These are phyloP conservation scores for Hygrophila difformis DNA, from an alignment of 257 asterid genomes.

Conservation along the genomic window DNA sequence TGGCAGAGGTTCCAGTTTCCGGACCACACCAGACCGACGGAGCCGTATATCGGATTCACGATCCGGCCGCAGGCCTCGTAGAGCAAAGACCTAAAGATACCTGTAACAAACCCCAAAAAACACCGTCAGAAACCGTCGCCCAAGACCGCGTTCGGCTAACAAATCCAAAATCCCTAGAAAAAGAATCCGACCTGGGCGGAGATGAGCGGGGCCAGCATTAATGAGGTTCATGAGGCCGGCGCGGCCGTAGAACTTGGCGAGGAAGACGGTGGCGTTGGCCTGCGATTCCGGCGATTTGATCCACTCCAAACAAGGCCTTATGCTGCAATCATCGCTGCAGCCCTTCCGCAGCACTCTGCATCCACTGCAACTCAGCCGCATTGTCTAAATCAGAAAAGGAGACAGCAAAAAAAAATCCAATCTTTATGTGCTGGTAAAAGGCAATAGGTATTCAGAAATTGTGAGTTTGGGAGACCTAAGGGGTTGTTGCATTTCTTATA, in stretches of 20 bases:
- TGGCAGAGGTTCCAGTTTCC: constrained; percentile 83
- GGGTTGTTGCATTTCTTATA: no score
- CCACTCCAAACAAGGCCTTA: constrained; percentile 79
- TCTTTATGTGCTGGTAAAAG: no score
- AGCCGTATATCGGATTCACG: constrained; percentile 80
- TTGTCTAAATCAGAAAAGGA: no score
- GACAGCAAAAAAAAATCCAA: no score
- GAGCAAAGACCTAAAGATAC: constrained; percentile 63
- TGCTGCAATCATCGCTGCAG: constrained; percentile 65
- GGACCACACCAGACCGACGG: constrained; percentile 65
- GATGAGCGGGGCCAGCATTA: constrained; percentile 52
- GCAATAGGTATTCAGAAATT: no score
- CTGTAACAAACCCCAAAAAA: constrained; percentile 27
- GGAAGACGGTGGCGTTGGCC: constrained; percentile 79
- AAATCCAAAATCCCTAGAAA: no score
- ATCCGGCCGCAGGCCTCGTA: constrained; percentile 87
- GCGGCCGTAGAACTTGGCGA: constrained; percentile 91
- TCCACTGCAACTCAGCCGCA: constrained; percentile 89
- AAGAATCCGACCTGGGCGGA: constrained; percentile 46
- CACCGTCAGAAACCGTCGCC: not conserved
- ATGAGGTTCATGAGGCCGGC: constrained; percentile 81
- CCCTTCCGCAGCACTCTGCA: constrained; percentile 82
- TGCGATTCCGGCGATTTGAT: constrained; percentile 56
- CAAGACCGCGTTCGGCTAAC: no score
- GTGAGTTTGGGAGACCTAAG: no score